Conservation (phyloP, 2,329 filamentous ascomycete genomes). For the Bimuria novae-zelandiae region DNA sequence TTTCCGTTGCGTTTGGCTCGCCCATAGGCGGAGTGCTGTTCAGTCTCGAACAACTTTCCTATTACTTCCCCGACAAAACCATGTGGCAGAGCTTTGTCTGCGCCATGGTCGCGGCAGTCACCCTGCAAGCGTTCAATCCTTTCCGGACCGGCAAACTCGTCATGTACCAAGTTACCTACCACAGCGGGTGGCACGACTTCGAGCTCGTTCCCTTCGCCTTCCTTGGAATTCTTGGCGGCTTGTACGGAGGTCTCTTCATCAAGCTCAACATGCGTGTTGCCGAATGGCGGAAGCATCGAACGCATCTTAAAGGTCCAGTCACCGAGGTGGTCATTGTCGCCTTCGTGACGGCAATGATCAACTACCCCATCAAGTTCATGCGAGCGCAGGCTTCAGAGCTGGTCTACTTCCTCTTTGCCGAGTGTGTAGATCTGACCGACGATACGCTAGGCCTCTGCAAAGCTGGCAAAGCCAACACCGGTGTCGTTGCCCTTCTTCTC, state of each 20-base stretch:
- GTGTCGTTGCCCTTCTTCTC: constrained; percentile 80
- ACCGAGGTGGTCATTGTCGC: constrained; percentile 80
- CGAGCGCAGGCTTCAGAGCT: constrained; percentile 89
- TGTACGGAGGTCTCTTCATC: constrained; percentile 95
- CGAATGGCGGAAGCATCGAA: constrained; percentile 73
- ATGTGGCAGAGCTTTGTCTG: constrained; percentile 99
- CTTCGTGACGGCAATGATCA: constrained; percentile 82
- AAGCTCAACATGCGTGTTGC: constrained; percentile 89
- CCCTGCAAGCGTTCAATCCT: constrained; percentile 88
- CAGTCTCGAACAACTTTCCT: constrained; percentile 93
- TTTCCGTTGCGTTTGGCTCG: constrained; percentile 91
- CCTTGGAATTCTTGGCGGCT: constrained; percentile 85
- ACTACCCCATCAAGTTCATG: constrained; percentile 97
- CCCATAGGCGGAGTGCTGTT: constrained; percentile 95
- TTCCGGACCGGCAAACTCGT: constrained; percentile 96
- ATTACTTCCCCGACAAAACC: constrained; percentile 98
- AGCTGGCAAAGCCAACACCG: constrained; percentile 78
- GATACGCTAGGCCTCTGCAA: constrained; percentile 92
- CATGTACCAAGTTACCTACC: constrained; percentile 93
- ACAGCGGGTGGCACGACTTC: constrained; percentile 89
- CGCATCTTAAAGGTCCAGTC: constrained; percentile 71
- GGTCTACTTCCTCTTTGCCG: constrained; percentile 87
- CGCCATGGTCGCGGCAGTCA: constrained; percentile 97
- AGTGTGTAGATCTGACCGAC: constrained; percentile 80
- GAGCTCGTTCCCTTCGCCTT: constrained; percentile 87